Evolutionary conservation across 306 rosid genomes (phyloP).

Genomic region (Rosa lucieae): DNA sequence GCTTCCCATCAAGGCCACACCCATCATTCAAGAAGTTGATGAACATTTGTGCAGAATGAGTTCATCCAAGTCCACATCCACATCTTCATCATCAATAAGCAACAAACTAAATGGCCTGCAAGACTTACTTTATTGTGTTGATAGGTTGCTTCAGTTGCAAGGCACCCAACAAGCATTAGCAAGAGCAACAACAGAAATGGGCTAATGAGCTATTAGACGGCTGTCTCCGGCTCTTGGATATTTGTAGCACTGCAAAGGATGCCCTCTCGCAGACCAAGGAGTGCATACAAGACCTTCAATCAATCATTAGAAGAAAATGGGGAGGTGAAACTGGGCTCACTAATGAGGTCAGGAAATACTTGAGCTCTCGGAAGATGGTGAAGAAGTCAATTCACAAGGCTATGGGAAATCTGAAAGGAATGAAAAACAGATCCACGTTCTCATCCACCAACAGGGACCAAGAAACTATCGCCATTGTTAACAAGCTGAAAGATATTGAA

Average conservation of each 20-base stretch:
- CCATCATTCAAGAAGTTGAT: slow-evolving; percentile 30
- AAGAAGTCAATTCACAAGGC: slow-evolving; percentile 32
- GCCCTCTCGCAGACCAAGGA: slow-evolving; percentile 32
- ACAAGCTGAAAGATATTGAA: slow-evolving; percentile 32
- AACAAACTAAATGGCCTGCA: slow-evolving; percentile 32
- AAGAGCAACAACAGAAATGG: slow-evolving; percentile 21
- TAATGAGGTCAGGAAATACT: slow-evolving; percentile 29
- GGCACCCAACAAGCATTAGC: slow-evolving; percentile 37
- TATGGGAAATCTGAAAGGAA: neutral
- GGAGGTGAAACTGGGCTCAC: slow-evolving; percentile 7
- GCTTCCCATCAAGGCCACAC: slow-evolving; percentile 46
- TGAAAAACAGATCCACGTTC: neutral
- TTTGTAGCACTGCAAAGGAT: slow-evolving; percentile 33
- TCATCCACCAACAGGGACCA: neutral
- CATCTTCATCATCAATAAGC: slow-evolving; percentile 23
- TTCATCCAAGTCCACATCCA: slow-evolving; percentile 12
- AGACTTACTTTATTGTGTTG: slow-evolving; percentile 41
- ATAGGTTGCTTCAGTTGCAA: slow-evolving; percentile 36
- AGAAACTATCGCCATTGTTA: slow-evolving; percentile 13
- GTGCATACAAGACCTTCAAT: slow-evolving; percentile 38
- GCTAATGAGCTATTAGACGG: slow-evolving; percentile 37
- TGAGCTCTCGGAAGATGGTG: slow-evolving; percentile 24
- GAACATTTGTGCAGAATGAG: slow-evolving; percentile 36
- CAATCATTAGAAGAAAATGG: slow-evolving; percentile 31
- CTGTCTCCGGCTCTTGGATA: slow-evolving; percentile 31